Percentiles rank a stretch among this genome's conserved stretches.
Evolutionary conservation across 169 alveolate species (phyloP).

Genomic region (Eimeria necatrix): DNA sequence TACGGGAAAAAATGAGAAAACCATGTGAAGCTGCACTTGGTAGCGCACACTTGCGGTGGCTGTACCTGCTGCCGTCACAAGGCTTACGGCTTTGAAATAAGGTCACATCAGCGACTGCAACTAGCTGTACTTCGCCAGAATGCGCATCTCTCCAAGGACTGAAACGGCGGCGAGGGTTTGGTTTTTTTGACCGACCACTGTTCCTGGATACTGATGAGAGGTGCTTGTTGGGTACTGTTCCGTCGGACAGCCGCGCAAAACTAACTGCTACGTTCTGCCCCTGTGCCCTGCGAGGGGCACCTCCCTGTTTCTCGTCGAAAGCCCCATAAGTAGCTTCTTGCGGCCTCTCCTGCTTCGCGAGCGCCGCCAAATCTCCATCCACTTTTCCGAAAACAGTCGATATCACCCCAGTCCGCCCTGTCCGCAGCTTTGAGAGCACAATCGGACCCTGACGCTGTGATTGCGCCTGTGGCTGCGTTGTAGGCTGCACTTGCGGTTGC

Average conservation of each 20-base stretch:
- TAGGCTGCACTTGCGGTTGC: background rate
- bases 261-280: background rate
- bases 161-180: background rate
- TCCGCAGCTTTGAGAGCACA: background rate
- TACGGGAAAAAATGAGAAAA: background rate
- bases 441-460: background rate
- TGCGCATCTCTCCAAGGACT: slow-evolving; percentile 47
- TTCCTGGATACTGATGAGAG: background rate
- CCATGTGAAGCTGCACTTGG: background rate
- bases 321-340: background rate
- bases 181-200: background rate
- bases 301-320: background rate
- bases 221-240: background rate
- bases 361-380: background rate
- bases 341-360: too few species aligned
- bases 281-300: background rate
- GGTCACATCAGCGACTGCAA: slow-evolving; percentile 3
- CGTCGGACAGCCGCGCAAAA: background rate
- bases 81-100: slow-evolving; percentile 36
- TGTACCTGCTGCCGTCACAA: too few species aligned
- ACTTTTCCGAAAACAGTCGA: background rate
- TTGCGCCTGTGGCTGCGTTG: background rate
- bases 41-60: too few species aligned
- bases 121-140: background rate
- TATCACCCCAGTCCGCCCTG: background rate